Conservation (phyloP, 495 filamentous ascomycete species). For the Gamarada debralockiae region DNA sequence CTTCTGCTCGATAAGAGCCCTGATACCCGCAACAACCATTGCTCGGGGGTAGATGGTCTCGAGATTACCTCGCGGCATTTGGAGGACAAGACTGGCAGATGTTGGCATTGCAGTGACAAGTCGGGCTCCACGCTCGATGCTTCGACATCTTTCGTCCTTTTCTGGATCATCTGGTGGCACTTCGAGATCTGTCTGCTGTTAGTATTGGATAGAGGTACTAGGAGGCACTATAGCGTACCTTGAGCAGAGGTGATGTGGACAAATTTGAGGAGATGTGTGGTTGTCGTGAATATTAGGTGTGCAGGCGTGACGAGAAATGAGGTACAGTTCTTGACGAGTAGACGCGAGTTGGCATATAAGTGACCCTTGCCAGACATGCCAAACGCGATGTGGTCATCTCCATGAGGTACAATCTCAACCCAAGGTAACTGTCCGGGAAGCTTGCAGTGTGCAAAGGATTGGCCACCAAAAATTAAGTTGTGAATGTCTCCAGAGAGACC, state of each 20-base stretch:
- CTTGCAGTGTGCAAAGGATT: slow-evolving; percentile 13
- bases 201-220: too few relatives aligned
- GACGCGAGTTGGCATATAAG: slow-evolving; percentile 71
- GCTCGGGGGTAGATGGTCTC: slow-evolving; percentile 94
- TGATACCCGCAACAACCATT: slow-evolving; percentile 84
- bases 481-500: slow-evolving; percentile 14
- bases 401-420: slow-evolving; percentile 39
- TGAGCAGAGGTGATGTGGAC: slow-evolving; percentile 70
- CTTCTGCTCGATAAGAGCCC: slow-evolving; percentile 70
- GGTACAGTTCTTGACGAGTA: slow-evolving; percentile 80
- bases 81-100: slow-evolving; percentile 74
- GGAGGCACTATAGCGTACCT: too few relatives aligned
- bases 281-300: slow-evolving; percentile 89
- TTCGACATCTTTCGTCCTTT: slow-evolving; percentile 87
- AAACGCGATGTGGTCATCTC: slow-evolving; percentile 44
- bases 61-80: slow-evolving; percentile 93
- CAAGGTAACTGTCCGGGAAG: slow-evolving; percentile 49
- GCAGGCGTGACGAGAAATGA: slow-evolving; percentile 80
- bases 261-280: slow-evolving; percentile 88
- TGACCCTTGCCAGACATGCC: slow-evolving; percentile 68
- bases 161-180: slow-evolving; percentile 87
- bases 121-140: slow-evolving; percentile 81
- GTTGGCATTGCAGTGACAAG: slow-evolving; percentile 89
- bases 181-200: slow-evolving; percentile 55
- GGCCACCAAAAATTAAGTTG: slow-evolving; percentile 6